A percentile compares a stretch with the other conserved stretches of the same genome.
Conservation (phyloP, 768 basidiomycete genomes). For the Leccinellum luteum region DNA sequence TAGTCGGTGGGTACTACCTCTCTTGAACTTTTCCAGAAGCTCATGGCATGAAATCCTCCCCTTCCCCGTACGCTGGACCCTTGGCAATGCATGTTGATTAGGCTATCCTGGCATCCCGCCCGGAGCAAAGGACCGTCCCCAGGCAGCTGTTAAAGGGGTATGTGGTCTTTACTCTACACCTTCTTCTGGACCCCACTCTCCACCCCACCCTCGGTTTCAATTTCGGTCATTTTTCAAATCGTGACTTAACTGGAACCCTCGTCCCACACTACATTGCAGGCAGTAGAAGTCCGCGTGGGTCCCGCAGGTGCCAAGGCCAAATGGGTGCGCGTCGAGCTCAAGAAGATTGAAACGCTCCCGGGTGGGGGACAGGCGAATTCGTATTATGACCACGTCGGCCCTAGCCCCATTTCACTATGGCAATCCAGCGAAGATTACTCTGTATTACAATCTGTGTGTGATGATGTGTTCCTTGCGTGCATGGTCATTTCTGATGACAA, state of each 20-base stretch:
- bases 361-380: conserved; percentile 66
- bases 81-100: conserved; percentile 24
- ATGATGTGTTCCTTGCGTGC: neutral
- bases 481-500: neutral
- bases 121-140: conserved; percentile 68
- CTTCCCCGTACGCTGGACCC: neutral
- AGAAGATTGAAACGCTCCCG: conserved; percentile 84
- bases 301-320: conserved; percentile 80
- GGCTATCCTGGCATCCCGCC: conserved; percentile 90
- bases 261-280: conserved; percentile 40
- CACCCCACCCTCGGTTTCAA: conserved; percentile 1
- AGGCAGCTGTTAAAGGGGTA: conserved; percentile 85
- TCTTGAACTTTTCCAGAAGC: neutral
- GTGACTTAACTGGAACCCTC: conserved; percentile 6
- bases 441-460: conserved; percentile 59
- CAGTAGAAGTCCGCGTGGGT: conserved; percentile 80
- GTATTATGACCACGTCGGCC: conserved; percentile 78
- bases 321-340: conserved; percentile 88
- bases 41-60: neutral
- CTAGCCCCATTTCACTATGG: conserved; percentile 83
- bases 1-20: conserved; percentile 55
- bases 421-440: conserved; percentile 73
- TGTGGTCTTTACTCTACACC: conserved; percentile 30
- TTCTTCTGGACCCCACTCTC: conserved; percentile 3
- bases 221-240: neutral